A percentile compares a stretch with the other conserved stretches of the same genome.
These are phyloP conservation scores for Thalassiosira hispida DNA, from an alignment of 352 stramenopile species.

Conservation along the genomic window DNA sequence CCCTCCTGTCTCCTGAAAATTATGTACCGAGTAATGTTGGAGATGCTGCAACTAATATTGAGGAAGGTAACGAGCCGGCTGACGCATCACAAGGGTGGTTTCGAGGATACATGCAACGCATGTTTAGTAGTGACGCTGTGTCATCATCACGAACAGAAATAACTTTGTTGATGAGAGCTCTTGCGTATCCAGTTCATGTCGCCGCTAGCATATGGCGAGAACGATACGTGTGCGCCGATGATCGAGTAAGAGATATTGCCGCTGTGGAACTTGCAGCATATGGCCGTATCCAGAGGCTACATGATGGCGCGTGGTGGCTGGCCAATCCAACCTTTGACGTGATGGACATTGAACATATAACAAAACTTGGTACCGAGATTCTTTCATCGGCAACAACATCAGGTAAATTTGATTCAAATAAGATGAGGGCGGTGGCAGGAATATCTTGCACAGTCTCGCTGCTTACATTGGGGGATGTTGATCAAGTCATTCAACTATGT, in stretches of 20 bases:
- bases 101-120: conserved; percentile 20
- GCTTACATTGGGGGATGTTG: conserved; percentile 35
- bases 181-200: conserved; percentile 35
- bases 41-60: background rate
- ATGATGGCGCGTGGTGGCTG: conserved; percentile 25
- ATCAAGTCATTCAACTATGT: conserved; percentile 37
- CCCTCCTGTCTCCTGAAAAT: conserved; percentile 52
- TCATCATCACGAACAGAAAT: background rate
- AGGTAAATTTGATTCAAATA: background rate
- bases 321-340: conserved; percentile 11
- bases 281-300: conserved; percentile 40
- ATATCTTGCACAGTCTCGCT: conserved; percentile 37
- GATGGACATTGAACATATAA: conserved; percentile 14
- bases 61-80: background rate
- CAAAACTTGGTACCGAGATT: conserved; percentile 9
- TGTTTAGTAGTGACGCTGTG: conserved; percentile 2
- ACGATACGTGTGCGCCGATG: conserved; percentile 33
- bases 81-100: conserved; percentile 36
- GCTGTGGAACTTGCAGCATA: conserved; percentile 60
- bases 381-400: background rate
- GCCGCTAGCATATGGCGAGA: conserved; percentile 54
- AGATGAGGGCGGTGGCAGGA: conserved; percentile 11
- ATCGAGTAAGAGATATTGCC: conserved; percentile 66
- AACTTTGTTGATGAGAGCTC: conserved; percentile 25
- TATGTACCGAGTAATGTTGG: conserved; percentile 10